phyloP scores from a whole-genome alignment of 2,329 filamentous ascomycete species.

The Tolypocladium pustulatum region DNA sequence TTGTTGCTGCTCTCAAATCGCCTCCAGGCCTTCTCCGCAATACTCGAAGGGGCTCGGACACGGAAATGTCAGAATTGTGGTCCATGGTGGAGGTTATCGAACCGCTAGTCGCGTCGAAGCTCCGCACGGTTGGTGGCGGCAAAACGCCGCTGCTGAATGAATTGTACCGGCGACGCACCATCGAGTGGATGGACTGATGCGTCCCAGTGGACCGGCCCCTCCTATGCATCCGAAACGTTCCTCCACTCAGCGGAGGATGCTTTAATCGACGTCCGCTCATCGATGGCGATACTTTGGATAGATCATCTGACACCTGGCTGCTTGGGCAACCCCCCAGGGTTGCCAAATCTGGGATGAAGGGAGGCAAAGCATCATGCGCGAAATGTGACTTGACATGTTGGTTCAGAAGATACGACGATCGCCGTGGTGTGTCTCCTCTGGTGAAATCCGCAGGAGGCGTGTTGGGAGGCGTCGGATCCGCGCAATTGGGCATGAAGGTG shows the following conservation, averaged over 20 bases:
- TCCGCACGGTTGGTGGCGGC: constrained; percentile 40
- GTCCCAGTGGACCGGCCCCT: constrained; percentile 38
- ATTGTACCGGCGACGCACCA: constrained; percentile 43
- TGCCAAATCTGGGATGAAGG: constrained; percentile 35
- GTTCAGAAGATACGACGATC: constrained; percentile 45
- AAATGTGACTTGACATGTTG: constrained; percentile 30
- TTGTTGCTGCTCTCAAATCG: constrained; percentile 58
- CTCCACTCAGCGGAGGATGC: constrained; percentile 15
- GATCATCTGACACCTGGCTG: constrained; percentile 20
- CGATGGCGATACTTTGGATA: constrained; percentile 19
- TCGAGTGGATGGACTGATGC: constrained; percentile 37
- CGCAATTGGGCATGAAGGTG: constrained; percentile 34
- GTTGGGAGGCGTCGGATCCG: constrained; percentile 49
- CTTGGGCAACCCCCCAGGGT: constrained; percentile 22
- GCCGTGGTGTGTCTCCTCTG: constrained; percentile 35
- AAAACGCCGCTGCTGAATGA: constrained; percentile 49
- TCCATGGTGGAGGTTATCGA: constrained; percentile 41
- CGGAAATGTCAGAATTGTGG: constrained; percentile 23
- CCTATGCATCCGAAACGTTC: constrained; percentile 25
- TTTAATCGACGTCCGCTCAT: constrained; percentile 12
- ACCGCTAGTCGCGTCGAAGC: constrained; percentile 50
- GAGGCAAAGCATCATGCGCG: constrained; percentile 30
- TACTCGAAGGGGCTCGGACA: constrained; percentile 46
- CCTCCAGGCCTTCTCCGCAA: constrained; percentile 66
- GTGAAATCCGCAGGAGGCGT: constrained; percentile 41